Conservation (phyloP, 2,329 filamentous ascomycete genomes). For the Biscogniauxia marginata region DNA sequence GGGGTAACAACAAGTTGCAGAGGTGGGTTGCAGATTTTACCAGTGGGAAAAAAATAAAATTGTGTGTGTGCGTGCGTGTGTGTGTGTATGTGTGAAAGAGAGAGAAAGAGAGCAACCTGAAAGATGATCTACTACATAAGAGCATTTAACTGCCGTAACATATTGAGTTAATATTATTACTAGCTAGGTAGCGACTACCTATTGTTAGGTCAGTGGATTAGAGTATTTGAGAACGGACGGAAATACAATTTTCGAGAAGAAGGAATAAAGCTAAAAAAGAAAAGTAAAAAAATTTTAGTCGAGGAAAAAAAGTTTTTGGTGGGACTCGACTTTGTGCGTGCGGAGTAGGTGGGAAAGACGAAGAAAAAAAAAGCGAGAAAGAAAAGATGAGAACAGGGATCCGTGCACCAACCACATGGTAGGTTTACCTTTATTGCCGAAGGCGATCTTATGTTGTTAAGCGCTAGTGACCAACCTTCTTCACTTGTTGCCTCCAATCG, state of each 20-base stretch:
- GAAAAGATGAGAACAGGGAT: background rate
- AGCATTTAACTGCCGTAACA: too few relatives aligned
- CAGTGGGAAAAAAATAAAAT: constrained; percentile 1
- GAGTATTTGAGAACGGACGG: background rate
- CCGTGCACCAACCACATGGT: background rate
- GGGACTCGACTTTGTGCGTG: constrained; percentile 19
- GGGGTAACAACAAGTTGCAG: background rate
- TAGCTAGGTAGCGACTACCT: too few relatives aligned
- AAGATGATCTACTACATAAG: too few relatives aligned
- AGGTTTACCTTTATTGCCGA: background rate
- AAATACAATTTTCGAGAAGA: background rate
- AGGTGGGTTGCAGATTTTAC: background rate
- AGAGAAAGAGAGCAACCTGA: constrained; percentile 3
- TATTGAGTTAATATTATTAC: too few relatives aligned
- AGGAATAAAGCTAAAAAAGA: constrained; percentile 1
- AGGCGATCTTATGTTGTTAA: too few relatives aligned
- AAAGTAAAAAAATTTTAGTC: constrained; percentile 10
- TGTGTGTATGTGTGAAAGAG: constrained; percentile 2
- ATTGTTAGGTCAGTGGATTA: too few relatives aligned
- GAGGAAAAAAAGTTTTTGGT: constrained; percentile 18
- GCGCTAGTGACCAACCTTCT: background rate
- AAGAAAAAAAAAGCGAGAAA: background rate
- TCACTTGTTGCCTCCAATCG: background rate
- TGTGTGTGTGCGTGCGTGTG: background rate
- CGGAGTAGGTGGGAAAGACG: constrained; percentile 15